Percentiles rank a stretch among this genome's conserved stretches.
Evolutionary conservation across 495 filamentous ascomycete genomes (phyloP).

Genomic region (Aspergillus baeticus): DNA sequence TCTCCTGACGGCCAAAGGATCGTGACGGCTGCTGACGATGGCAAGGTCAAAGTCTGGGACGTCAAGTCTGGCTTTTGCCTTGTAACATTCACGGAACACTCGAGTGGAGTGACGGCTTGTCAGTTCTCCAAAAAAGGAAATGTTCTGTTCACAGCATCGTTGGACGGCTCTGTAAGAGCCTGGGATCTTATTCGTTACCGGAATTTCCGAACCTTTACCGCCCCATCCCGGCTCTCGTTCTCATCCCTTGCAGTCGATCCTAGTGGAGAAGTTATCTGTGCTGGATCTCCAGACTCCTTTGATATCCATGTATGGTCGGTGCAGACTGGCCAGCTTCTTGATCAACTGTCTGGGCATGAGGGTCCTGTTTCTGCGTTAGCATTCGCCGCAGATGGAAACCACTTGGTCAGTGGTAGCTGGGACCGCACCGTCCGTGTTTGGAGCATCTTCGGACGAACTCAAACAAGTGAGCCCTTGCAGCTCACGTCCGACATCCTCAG

Average conservation of each 20-base stretch:
- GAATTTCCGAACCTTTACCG: slow-evolving; percentile 96
- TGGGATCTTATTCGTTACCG: slow-evolving; percentile 97
- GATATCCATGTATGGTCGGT: slow-evolving; percentile 98
- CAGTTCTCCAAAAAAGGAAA: slow-evolving; percentile 92
- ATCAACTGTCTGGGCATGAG: slow-evolving; percentile 88
- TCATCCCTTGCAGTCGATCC: slow-evolving; percentile 94
- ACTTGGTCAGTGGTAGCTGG: slow-evolving; percentile 89
- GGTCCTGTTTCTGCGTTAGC: slow-evolving; percentile 84
- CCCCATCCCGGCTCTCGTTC: slow-evolving; percentile 86
- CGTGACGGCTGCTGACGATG: slow-evolving; percentile 91
- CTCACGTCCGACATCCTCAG: slow-evolving; percentile 86
- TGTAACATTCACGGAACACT: slow-evolving; percentile 96
- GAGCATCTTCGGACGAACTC: slow-evolving; percentile 89
- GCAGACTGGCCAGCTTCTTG: slow-evolving; percentile 92
- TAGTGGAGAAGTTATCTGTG: slow-evolving; percentile 91
- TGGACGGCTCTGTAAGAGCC: slow-evolving; percentile 90
- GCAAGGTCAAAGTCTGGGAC: slow-evolving; percentile 98
- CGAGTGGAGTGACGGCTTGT: slow-evolving; percentile 90
- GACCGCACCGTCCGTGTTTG: slow-evolving; percentile 92
- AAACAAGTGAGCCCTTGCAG: slow-evolving; percentile 91
- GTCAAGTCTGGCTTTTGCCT: slow-evolving; percentile 94
- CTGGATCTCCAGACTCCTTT: slow-evolving; percentile 91
- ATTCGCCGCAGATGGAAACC: slow-evolving; percentile 81
- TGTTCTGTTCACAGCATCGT: slow-evolving; percentile 88
- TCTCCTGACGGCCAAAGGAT: slow-evolving; percentile 91